These are phyloP conservation scores for Raddia guianensis DNA, from an alignment of 176 grass and related monocot genomes.

Conservation along the genomic window DNA sequence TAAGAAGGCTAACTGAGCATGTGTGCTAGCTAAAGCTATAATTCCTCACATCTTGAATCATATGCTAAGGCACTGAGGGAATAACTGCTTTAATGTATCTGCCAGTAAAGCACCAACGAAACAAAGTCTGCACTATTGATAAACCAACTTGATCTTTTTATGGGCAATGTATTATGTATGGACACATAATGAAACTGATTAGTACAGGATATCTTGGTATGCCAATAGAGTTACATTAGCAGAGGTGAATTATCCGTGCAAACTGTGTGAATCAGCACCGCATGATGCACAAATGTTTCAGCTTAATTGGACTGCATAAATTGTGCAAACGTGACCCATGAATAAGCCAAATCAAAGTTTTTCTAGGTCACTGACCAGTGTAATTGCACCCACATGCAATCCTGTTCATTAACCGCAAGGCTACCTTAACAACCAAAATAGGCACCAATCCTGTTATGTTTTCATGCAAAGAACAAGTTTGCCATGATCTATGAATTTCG, in stretches of 20 bases:
- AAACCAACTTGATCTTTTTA: not conserved
- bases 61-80: not conserved
- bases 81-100: not conserved
- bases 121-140: not conserved
- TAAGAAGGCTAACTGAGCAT: not conserved
- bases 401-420: not conserved
- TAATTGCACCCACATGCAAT: not conserved
- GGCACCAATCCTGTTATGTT: not conserved
- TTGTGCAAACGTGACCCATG: not conserved
- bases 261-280: not conserved
- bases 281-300: too few species aligned
- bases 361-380: not conserved
- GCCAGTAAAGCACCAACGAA: not conserved
- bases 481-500: not conserved
- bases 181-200: not conserved
- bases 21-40: not conserved
- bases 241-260: not conserved
- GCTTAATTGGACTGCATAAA: too few species aligned
- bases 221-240: not conserved
- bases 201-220: not conserved
- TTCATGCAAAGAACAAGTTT: not conserved
- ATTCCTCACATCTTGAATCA: not conserved
- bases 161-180: slow-evolving; percentile 7
- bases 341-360: not conserved
- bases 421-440: slow-evolving; percentile 10